phyloP scores from a whole-genome alignment of 2,329 filamentous ascomycete species.

The Plectosphaerella cucumerina region DNA sequence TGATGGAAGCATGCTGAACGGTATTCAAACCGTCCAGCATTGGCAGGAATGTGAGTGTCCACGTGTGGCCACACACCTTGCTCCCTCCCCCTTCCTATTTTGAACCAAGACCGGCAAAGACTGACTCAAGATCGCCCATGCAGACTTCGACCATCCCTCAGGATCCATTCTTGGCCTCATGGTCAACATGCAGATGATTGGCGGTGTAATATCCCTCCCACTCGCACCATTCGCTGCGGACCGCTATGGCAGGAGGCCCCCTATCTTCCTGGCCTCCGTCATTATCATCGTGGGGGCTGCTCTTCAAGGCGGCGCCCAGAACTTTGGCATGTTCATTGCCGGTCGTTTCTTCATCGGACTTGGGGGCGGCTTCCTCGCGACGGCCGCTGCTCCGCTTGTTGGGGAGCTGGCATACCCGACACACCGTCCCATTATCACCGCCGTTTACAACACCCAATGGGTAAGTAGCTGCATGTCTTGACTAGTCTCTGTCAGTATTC shows the following conservation, averaged over 20 bases:
- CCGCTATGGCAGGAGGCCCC: constrained; percentile 18
- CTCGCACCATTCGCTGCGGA: constrained; percentile 11
- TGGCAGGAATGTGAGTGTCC: constrained; percentile 25
- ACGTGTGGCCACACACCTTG: not conserved
- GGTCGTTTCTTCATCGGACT: constrained; percentile 26
- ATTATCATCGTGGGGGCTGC: constrained; percentile 30
- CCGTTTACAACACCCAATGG: constrained; percentile 22
- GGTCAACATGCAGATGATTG: constrained; percentile 26
- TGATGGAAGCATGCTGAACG: constrained; percentile 36
- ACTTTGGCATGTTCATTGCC: constrained; percentile 21
- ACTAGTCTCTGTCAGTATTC: too few species aligned
- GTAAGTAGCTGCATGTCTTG: not conserved
- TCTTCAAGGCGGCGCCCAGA: constrained; percentile 20
- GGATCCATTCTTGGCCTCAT: constrained; percentile 21
- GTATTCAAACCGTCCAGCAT: constrained; percentile 28
- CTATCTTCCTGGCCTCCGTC: constrained; percentile 15
- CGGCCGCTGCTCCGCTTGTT: constrained; percentile 25
- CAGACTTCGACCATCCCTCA: constrained; percentile 23
- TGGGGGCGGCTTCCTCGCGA: constrained; percentile 21
- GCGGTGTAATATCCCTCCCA: constrained; percentile 6
- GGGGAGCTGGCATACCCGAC: constrained; percentile 28
- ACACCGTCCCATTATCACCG: constrained; percentile 25
- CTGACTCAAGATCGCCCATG: too few species aligned
- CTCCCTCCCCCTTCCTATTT: too few species aligned
- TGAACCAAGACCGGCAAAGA: too few species aligned